Percentiles rank a stretch among this genome's conserved stretches.
phyloP scores from a whole-genome alignment of 192 early-diverging fungal species.

The Phlyctochytrium bullatum region DNA sequence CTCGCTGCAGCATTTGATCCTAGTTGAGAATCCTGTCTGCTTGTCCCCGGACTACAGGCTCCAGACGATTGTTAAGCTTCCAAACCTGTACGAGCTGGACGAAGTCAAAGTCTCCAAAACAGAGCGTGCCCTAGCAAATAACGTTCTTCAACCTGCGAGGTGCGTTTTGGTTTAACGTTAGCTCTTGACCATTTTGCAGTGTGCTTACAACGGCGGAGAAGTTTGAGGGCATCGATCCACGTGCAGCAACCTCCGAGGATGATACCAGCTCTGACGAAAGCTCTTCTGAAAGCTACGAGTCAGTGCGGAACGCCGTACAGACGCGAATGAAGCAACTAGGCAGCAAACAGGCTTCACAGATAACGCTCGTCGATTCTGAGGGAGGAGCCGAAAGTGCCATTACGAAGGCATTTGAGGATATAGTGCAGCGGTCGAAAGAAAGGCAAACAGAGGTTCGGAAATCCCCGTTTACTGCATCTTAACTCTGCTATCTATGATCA shows the following conservation, averaged over 20 bases:
- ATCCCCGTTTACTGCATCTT: no score
- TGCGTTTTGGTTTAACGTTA: background rate
- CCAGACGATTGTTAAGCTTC: background rate
- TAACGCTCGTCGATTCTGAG: no score
- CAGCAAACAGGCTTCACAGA: no score
- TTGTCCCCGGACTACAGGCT: background rate
- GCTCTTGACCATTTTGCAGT: background rate
- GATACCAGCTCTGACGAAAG: background rate
- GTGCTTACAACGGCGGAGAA: background rate
- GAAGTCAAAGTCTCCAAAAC: background rate
- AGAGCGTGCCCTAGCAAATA: background rate
- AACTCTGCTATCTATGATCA: no score
- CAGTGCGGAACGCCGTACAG: slow-evolving; percentile 1
- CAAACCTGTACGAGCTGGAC: slow-evolving; percentile 7
- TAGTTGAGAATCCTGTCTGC: background rate
- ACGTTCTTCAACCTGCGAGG: background rate
- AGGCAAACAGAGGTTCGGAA: background rate
- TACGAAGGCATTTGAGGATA: background rate
- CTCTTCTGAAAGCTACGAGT: background rate
- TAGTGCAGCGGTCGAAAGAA: background rate
- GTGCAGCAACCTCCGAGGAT: background rate
- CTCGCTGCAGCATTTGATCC: background rate
- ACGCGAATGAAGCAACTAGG: slow-evolving; percentile 4
- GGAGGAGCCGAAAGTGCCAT: background rate
- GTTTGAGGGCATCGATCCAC: background rate